A percentile compares a stretch with the other conserved stretches of the same genome.
Conservation (phyloP, 116 monocot species). For the Iris pallida region DNA sequence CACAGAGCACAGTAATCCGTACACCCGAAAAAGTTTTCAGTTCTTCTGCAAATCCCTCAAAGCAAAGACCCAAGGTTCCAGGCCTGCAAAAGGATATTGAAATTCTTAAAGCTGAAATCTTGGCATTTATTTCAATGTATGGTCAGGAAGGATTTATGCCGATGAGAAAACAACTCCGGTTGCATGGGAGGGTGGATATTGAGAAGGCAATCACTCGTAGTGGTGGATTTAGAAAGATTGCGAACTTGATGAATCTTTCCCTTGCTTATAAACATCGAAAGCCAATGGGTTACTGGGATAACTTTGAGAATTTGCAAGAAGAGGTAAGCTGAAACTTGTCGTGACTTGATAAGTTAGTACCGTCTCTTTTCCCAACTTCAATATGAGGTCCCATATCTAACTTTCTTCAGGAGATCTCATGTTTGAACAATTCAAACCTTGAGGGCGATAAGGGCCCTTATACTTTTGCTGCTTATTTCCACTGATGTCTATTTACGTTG, state of each 20-base stretch:
- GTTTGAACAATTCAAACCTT: too few relatives aligned
- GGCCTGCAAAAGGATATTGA: constrained; percentile 78
- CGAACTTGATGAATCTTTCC: constrained; percentile 71
- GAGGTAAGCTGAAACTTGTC: constrained; percentile 50
- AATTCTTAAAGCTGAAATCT: constrained; percentile 78
- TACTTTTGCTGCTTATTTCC: too few relatives aligned
- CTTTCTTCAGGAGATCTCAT: too few relatives aligned
- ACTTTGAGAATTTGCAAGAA: constrained; percentile 85
- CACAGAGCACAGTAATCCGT: background rate
- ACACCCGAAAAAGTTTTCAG: constrained; percentile 11
- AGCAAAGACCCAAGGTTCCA: constrained; percentile 78
- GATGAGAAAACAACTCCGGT: constrained; percentile 87
- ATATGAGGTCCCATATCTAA: too few relatives aligned
- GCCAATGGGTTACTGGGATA: constrained; percentile 97
- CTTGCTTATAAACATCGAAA: constrained; percentile 95
- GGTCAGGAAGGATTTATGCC: constrained; percentile 98
- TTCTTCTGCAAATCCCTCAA: constrained; percentile 14
- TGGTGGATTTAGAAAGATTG: constrained; percentile 94
- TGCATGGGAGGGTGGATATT: constrained; percentile 90
- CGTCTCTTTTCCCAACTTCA: too few relatives aligned
- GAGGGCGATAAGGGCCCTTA: too few relatives aligned
- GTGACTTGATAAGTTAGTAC: too few relatives aligned
- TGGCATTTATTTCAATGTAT: constrained; percentile 53
- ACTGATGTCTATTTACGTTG: too few relatives aligned
- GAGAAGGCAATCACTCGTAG: constrained; percentile 90